These are phyloP conservation scores for Suillus sp. DNA, from an alignment of 768 basidiomycete genomes.

Conservation along the genomic window DNA sequence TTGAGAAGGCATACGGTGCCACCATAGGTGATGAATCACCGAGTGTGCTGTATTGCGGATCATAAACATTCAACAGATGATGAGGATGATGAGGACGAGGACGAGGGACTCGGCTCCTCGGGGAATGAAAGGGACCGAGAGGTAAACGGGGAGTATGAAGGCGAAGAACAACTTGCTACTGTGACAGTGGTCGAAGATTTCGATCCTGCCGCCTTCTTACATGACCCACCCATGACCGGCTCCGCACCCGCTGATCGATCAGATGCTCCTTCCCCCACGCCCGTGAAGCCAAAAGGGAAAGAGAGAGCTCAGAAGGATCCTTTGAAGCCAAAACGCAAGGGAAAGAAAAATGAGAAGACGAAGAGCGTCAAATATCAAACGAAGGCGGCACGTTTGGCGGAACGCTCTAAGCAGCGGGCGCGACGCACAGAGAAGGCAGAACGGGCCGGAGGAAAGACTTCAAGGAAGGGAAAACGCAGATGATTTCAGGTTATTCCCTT, in stretches of 20 bases:
- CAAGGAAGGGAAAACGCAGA: constrained; percentile 39
- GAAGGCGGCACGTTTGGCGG: constrained; percentile 61
- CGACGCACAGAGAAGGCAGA: constrained; percentile 74
- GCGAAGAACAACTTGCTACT: constrained; percentile 82
- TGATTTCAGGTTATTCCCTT: constrained; percentile 12
- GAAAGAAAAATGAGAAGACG: constrained; percentile 29
- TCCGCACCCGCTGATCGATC: neutral
- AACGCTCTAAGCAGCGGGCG: constrained; percentile 62
- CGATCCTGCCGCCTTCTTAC: constrained; percentile 65
- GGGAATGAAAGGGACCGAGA: constrained; percentile 35
- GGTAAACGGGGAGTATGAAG: constrained; percentile 73
- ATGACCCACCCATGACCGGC: constrained; percentile 40
- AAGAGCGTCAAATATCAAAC: constrained; percentile 70
- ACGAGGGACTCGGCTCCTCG: constrained; percentile 51
- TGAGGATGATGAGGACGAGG: constrained; percentile 41
- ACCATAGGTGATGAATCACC: constrained; percentile 39
- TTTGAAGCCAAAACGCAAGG: constrained; percentile 27
- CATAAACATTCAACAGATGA: constrained; percentile 21
- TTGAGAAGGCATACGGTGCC: constrained; percentile 74
- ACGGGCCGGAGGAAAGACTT: constrained; percentile 64
- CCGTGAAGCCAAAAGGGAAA: constrained; percentile 20
- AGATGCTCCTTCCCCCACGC: neutral
- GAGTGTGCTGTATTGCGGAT: constrained; percentile 9
- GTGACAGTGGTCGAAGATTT: constrained; percentile 94
- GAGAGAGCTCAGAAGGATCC: constrained; percentile 17